Evolutionary conservation across 2,329 filamentous ascomycete genomes (phyloP), one percentile per base, ranked within the genome.

Genomic region (Penicillium sp.): DNA sequence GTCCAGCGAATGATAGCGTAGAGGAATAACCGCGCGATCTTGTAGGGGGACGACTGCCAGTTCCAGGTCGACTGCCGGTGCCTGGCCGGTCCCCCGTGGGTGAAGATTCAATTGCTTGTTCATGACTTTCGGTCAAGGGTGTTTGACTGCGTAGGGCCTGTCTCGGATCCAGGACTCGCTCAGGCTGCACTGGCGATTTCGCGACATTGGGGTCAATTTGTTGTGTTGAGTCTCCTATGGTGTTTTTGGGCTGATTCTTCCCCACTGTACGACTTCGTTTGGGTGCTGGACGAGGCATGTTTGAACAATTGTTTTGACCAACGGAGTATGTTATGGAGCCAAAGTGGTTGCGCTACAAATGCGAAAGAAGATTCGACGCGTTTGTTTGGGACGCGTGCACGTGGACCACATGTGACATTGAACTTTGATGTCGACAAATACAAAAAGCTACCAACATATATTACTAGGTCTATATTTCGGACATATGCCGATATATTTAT

Each of bases 1-100:
- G 67, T n/a, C 70, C 72, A 18, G 63, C 71, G 37, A 75, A 60
- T 7, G 73, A 75, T 24, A 74, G 56, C 13, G 72, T 74, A 38
- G 73, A 73, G 4, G 73, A 75, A 53, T 75, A 75, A 29, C 73
- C 73, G 20, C 73, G 72, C 42, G 73, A 67, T 60, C 73, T 66
- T 5, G 72, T 74, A 18, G 67, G 68, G 24, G 70, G 73, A 37
- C 72, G 66, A 56, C 71, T 74, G 8, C 66, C 68, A 32, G 72
- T 74, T 29, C 64, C 70, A 22, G 64, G 63, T 40, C 72, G 67
- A 56, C 71, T 74, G 4, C 66, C 68, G 24, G 72, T 74, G 24
- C 61, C 70, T 20, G 61, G 58, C 42, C 61, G 67, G 53, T 72
- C 70, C 14, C 66, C 69, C 22, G 55, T 61, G 6, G 72, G 72